These are phyloP conservation scores for Daedaleopsis sinensis DNA, from an alignment of 768 basidiomycete genomes.

Conservation along the genomic window DNA sequence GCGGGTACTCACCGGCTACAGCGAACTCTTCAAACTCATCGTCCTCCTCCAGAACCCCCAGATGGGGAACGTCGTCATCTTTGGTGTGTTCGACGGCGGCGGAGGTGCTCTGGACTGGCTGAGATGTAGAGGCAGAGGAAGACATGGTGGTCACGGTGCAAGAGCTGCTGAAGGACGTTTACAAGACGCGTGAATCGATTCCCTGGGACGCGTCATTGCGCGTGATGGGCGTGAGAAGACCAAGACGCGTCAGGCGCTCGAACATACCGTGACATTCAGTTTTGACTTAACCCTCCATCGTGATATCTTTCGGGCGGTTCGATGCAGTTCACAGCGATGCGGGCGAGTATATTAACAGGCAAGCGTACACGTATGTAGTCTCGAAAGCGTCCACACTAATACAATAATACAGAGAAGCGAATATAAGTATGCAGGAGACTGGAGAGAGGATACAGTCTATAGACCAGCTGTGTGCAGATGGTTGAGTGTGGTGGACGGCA, in stretches of 20 bases:
- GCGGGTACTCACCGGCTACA: slow-evolving; percentile 63
- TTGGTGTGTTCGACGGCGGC: slow-evolving; percentile 29
- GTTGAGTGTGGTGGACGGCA: not conserved
- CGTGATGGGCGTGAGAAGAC: slow-evolving; percentile 1
- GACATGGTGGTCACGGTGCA: slow-evolving; percentile 23
- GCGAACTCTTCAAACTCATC: slow-evolving; percentile 97
- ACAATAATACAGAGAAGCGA: too few relatives aligned
- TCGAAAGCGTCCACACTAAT: too few relatives aligned
- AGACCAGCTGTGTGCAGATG: too few relatives aligned
- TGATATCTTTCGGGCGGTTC: not conserved
- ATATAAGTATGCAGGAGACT: too few relatives aligned
- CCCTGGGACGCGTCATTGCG: slow-evolving; percentile 6
- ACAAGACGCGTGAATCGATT: not conserved
- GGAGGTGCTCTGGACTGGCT: slow-evolving; percentile 25
- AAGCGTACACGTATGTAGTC: too few relatives aligned
- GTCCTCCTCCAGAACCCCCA: slow-evolving; percentile 94
- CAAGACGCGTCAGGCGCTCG: slow-evolving; percentile 1
- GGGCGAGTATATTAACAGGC: too few relatives aligned
- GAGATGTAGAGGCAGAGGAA: slow-evolving; percentile 31
- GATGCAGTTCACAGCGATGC: too few relatives aligned
- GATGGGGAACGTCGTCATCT: slow-evolving; percentile 57
- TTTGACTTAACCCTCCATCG: not conserved
- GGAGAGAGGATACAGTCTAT: too few relatives aligned
- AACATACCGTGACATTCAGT: not conserved
- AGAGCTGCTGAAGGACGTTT: not conserved